Evolutionary conservation across 805 yeast genomes (phyloP).

Genomic region (Isabelozyma pseudorhagii): DNA sequence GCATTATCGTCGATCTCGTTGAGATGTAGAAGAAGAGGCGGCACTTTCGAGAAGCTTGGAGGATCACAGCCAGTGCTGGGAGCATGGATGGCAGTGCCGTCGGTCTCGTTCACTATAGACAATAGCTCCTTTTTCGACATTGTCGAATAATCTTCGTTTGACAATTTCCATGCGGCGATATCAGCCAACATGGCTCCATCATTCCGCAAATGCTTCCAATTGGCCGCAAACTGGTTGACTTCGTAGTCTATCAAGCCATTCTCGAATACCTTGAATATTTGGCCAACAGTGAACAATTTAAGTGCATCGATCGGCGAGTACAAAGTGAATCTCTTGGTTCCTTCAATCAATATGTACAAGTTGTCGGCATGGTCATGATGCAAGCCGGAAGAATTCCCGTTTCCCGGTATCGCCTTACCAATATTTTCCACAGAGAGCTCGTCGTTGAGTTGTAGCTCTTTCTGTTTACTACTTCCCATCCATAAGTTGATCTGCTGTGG

Average conservation of each 20-base stretch:
- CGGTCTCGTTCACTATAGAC: slow-evolving; percentile 24
- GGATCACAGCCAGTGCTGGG: slow-evolving; percentile 34
- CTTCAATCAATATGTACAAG: slow-evolving; percentile 58
- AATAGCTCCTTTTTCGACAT: slow-evolving; percentile 16
- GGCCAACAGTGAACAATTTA: slow-evolving; percentile 63
- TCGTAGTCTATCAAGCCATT: slow-evolving; percentile 69
- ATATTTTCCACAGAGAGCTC: slow-evolving; percentile 27
- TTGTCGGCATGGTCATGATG: slow-evolving; percentile 85
- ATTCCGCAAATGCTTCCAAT: slow-evolving; percentile 59
- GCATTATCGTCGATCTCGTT: slow-evolving; percentile 44
- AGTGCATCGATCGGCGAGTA: slow-evolving; percentile 62
- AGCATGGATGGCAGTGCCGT: slow-evolving; percentile 9
- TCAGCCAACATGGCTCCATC: slow-evolving; percentile 61
- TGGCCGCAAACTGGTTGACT: slow-evolving; percentile 50
- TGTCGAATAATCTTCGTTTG: slow-evolving; percentile 11
- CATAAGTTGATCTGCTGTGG: slow-evolving; percentile 76
- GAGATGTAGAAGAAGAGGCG: slow-evolving; percentile 60
- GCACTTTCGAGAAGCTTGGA: slow-evolving; percentile 64
- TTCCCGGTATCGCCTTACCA: slow-evolving; percentile 56
- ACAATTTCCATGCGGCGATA: slow-evolving; percentile 42
- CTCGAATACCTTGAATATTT: slow-evolving; percentile 46
- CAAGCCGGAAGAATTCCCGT: slow-evolving; percentile 66
- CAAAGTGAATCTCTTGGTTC: slow-evolving; percentile 63
- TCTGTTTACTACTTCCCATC: slow-evolving; percentile 49
- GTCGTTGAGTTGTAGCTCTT: slow-evolving; percentile 3